Evolutionary conservation across 352 stramenopile species (phyloP), one percentile per base, ranked within the genome.

Genomic region (Globisporangium iwayamae): DNA sequence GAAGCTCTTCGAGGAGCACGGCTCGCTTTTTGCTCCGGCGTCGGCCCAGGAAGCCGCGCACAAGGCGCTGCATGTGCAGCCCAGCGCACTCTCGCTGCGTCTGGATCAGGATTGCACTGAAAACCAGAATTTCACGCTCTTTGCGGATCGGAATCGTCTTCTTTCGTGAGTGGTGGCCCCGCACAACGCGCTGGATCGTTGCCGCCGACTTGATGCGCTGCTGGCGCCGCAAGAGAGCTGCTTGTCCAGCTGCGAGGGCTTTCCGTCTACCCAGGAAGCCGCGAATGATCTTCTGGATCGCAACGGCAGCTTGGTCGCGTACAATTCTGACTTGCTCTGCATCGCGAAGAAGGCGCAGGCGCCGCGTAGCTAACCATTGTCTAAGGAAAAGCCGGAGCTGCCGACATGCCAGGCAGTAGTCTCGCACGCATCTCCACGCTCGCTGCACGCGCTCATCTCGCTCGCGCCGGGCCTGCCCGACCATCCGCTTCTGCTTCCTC

Each of bases 41-140:
- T 13, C 83, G 83, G 2, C 78, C 79, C 11, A 83, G 38, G 41
- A 78, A 78, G 0, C 85, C 85, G 5, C 76, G 61, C 10, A 58
- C 57, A 25, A 78, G 32, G 20, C 81, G 70, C 34, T 81, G 63
- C 51, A 90, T 62, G 14, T 79, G 72, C 45, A 87, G 25, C 6
- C 53, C 66, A 7, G 73, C 67, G 2, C 70, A 28, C 8, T 81
- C 67, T 5, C 30, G 52, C 2, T 11, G 51, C 2, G 64, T 6
- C 11, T 54, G 22, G 4, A 66, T 20, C 11, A 59, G 52, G 8
- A 82, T 73, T 11, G 32, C 22, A 7, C 47, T 56, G n/a, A 68
- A 52, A 52, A 75, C 68, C 22, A n/a, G 48, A 6, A 4, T 46
- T 30, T 74, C 69, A 22, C 58, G 65, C 20, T 65, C 48, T 30